A percentile compares a stretch with the other conserved stretches of the same genome.
Conservation (phyloP, 768 basidiomycete species). For the Pholiota microspora region DNA sequence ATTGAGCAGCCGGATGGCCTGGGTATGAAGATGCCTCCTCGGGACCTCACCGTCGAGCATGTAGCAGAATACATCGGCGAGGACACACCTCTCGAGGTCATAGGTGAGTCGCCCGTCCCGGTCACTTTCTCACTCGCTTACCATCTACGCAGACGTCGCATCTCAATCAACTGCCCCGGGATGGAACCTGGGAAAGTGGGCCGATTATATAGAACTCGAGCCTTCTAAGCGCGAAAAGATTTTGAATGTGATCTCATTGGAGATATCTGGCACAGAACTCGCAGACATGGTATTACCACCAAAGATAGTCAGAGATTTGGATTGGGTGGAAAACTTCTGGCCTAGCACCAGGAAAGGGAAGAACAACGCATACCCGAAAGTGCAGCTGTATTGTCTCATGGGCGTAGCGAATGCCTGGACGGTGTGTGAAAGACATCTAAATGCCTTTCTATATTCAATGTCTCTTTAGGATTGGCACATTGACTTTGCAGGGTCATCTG, state of each 20-base stretch:
- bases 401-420: slow-evolving; percentile 93
- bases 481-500: slow-evolving; percentile 96
- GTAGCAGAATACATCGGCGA: slow-evolving; percentile 80
- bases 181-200: slow-evolving; percentile 93
- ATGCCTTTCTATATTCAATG: not conserved
- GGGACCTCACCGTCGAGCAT: slow-evolving; percentile 71
- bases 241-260: slow-evolving; percentile 92
- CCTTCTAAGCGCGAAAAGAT: slow-evolving; percentile 77
- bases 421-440: slow-evolving; percentile 44
- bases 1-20: slow-evolving; percentile 77
- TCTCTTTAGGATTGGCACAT: slow-evolving; percentile 88
- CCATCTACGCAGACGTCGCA: slow-evolving; percentile 63
- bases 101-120: too few relatives aligned
- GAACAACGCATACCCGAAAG: slow-evolving; percentile 82
- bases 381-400: slow-evolving; percentile 97
- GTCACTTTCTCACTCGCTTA: slow-evolving; percentile 4
- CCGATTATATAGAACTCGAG: slow-evolving; percentile 75
- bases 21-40: slow-evolving; percentile 86
- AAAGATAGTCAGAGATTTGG: slow-evolving; percentile 79
- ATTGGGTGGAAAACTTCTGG: slow-evolving; percentile 98
- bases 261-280: slow-evolving; percentile 84
- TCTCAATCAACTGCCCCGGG: slow-evolving; percentile 82
- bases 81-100: slow-evolving; percentile 83
- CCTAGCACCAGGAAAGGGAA: slow-evolving; percentile 73
- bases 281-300: slow-evolving; percentile 82